Percentiles rank a stretch among this genome's conserved stretches.
phyloP scores from a whole-genome alignment of 108 stramenopile genomes.

The Ochromonas danica region DNA sequence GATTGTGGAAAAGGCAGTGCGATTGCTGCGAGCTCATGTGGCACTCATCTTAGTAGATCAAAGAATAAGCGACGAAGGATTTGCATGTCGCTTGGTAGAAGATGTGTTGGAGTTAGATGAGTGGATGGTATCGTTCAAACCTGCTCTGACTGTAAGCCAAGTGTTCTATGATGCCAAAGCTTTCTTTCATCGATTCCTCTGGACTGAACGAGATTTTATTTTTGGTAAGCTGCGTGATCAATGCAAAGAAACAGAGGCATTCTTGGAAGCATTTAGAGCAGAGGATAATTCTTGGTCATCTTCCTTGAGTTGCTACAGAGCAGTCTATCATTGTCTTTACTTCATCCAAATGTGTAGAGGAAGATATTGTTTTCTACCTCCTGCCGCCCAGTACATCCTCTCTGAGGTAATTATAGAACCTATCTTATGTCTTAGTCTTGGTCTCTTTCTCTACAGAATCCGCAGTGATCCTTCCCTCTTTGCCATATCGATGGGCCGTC shows the following conservation, averaged over 20 bases:
- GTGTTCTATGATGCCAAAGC: neutral
- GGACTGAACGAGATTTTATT: neutral
- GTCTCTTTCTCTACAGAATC: slow-evolving; percentile 12
- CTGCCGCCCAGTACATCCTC: neutral
- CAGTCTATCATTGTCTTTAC: neutral
- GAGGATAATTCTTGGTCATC: neutral
- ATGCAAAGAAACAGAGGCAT: neutral
- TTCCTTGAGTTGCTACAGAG: slow-evolving; percentile 11
- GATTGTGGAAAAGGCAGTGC: slow-evolving; percentile 6
- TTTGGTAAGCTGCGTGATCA: too few relatives aligned
- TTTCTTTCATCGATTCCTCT: neutral
- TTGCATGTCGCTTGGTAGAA: slow-evolving; percentile 2
- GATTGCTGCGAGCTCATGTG: slow-evolving; percentile 13
- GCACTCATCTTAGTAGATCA: neutral
- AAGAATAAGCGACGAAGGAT: neutral
- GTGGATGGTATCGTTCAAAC: neutral
- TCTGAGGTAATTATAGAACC: slow-evolving; percentile 21
- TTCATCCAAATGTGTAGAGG: neutral
- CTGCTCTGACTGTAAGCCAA: neutral
- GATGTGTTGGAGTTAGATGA: slow-evolving; percentile 21
- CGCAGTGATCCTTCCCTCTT: neutral
- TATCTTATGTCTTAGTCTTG: neutral
- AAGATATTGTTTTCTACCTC: slow-evolving; percentile 20
- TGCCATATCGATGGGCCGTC: neutral
- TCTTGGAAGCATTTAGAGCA: neutral